These are phyloP conservation scores for Mucor lusitanicus DNA, from an alignment of 371 early-diverging fungal species.

Conservation along the genomic window DNA sequence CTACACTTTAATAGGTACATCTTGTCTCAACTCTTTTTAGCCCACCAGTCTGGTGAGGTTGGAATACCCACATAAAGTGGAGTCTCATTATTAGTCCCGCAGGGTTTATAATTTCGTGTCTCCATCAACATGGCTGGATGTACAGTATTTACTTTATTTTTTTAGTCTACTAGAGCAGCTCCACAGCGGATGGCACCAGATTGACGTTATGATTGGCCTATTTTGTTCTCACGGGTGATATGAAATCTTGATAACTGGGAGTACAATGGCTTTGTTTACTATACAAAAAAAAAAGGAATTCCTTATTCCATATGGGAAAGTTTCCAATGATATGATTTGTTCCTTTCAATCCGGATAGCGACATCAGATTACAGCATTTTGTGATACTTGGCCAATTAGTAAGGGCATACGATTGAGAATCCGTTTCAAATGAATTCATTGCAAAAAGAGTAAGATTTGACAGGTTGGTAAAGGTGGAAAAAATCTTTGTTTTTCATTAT, in stretches of 20 bases:
- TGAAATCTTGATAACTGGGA: not conserved
- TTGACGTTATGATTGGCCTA: too few species aligned
- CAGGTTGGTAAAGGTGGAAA: not conserved
- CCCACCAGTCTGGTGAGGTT: too few species aligned
- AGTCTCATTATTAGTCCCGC: too few species aligned
- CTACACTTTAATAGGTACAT: too few species aligned
- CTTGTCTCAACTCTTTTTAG: too few species aligned
- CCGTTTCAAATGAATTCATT: not conserved
- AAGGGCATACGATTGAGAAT: not conserved
- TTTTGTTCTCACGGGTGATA: not conserved
- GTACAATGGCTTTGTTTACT: not conserved
- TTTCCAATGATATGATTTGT: not conserved
- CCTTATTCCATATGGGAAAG: not conserved
- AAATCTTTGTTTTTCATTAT: conserved; percentile 1
- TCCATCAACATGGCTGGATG: too few species aligned
- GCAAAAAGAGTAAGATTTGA: not conserved
- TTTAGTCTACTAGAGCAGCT: too few species aligned
- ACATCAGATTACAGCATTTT: not conserved
- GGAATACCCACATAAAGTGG: too few species aligned
- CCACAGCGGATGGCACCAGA: too few species aligned
- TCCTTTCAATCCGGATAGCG: not conserved
- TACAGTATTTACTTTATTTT: too few species aligned
- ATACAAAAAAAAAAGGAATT: not conserved
- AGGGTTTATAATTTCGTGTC: too few species aligned
- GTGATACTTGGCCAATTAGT: conserved; percentile 5